Evolutionary conservation across 129 eudicot species (phyloP).

Genomic region (sunflower (Helianthus annuus)): HanXRQr2.0-SUNRISE NC_035435.2:91549848-91550347

Average conservation of each 20-base stretch:
- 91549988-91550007: not conserved
- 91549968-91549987: conserved; percentile 12
- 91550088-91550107: not conserved
- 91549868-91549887: conserved; percentile 10
- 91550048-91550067: conserved; percentile 12
- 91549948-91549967: conserved; percentile 18
- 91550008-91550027: not conserved
- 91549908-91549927: conserved; percentile 17
- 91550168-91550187: too few species aligned
- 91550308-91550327: too few species aligned
- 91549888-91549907: conserved; percentile 11
- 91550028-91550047: not conserved
- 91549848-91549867: conserved; percentile 10
- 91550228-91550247: too few species aligned
- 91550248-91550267: too few species aligned
- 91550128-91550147: too few species aligned
- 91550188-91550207: not conserved
- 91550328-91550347: too few species aligned
- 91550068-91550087: conserved; percentile 1
- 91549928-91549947: conserved; percentile 18
- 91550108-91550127: not conserved
- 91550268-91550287: not conserved
- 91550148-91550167: too few species aligned
- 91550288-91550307: too few species aligned
- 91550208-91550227: too few species aligned